Evolutionary conservation across 164 flowering plant species (phyloP), one percentile per base, ranked within the genome.

Genomic region (Warburgia ugandensis): DNA sequence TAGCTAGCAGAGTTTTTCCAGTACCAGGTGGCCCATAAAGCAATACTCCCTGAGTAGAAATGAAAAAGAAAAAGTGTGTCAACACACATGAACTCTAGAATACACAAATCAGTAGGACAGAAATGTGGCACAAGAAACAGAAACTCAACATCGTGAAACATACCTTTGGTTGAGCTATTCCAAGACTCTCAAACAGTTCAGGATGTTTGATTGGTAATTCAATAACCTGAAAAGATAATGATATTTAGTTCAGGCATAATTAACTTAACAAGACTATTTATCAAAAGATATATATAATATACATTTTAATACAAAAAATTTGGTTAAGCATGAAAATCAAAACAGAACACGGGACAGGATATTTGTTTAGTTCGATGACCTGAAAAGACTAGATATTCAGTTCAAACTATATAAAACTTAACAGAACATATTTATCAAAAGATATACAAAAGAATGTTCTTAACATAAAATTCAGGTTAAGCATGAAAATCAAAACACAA

Each of bases 1-100:
- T 80, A n/a, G 97, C 97, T 42, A 90, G 65, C 26, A 91, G 64
- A n/a, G 97, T 91, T 68, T 91, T 91, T 27, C 97, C 97, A 0
- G 97, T 91, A n/a, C 97, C 97, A 65, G 97, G 97, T n/a, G 97
- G 97, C 27, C 97, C 97, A 72, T 91, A 91, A n/a, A 86, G 80
- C 59, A 91, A 64, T 29, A 91, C 97, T 62, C 97, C 97, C 95
- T 91, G 14, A 45, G 11, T 36, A 14, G 38, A 19, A 10, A 32
- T 29, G 16, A 54, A 23, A 40, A 25, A 5, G 35, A 19, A 45
- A 20, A 3, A 32, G 32, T 6, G 8, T 53, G n/a, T 3, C 16
- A 12, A 17, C 5, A 6, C 16, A 19, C 17, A 21, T 26, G 45
- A 21, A 26, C 25, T 2, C 31, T 13, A 11, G 13, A 5, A 21